A percentile compares a stretch with the other conserved stretches of the same genome.
Conservation (phyloP, 75 land plant genomes). For the Cupressus sempervirens region DNA sequence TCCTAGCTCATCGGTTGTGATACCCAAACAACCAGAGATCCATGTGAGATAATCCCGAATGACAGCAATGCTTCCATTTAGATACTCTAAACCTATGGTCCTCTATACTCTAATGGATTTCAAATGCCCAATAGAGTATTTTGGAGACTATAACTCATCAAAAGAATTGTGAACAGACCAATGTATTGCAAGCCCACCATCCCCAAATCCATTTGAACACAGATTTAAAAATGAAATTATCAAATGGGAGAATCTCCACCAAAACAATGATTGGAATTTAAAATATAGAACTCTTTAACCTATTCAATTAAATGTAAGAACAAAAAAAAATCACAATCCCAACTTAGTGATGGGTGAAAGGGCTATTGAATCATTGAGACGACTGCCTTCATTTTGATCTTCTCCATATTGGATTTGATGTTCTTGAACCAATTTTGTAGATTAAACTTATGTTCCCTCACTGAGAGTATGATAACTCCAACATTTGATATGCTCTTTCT, state of each 20-base stretch:
- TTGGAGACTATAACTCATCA: not conserved
- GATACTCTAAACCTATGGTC: not conserved
- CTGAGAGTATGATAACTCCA: too few species aligned
- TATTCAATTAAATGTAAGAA: not conserved
- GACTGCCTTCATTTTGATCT: too few species aligned
- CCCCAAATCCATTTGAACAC: not conserved
- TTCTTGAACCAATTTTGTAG: too few species aligned
- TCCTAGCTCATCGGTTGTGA: not conserved
- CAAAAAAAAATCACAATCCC: not conserved
- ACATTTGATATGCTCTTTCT: too few species aligned
- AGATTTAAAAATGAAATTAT: not conserved
- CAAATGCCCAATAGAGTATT: not conserved
- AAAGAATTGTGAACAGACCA: too few species aligned
- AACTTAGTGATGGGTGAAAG: too few species aligned
- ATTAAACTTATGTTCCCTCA: too few species aligned
- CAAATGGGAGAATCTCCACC: not conserved
- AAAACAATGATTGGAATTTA: not conserved
- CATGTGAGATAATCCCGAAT: not conserved
- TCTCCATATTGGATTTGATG: too few species aligned
- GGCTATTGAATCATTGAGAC: too few species aligned
- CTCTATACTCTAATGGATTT: not conserved
- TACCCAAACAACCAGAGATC: slow-evolving; percentile 9
- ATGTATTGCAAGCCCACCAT: too few species aligned
- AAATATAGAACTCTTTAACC: too few species aligned
- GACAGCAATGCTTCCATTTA: not conserved